These are phyloP conservation scores for Rhododendron ovatum DNA, from an alignment of 148 eudicot genomes.

Conservation along the genomic window DNA sequence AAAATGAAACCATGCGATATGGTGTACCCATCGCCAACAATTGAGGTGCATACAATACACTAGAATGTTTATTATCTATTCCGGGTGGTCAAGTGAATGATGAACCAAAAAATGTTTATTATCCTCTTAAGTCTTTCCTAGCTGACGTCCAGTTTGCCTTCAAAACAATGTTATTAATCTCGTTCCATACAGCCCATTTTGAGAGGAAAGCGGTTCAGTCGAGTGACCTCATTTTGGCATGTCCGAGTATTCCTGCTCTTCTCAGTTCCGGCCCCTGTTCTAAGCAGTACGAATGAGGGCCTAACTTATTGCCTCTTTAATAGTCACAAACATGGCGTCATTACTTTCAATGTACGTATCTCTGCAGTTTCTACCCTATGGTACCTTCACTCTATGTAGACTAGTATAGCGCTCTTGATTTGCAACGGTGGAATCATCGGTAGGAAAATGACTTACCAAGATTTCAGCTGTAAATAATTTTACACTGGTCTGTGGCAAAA, in stretches of 20 bases:
- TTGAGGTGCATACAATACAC: background rate
- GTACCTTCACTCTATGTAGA: background rate
- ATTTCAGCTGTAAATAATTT: too few species aligned
- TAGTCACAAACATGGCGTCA: background rate
- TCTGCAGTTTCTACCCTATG: background rate
- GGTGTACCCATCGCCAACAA: background rate
- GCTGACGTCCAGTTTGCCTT: background rate
- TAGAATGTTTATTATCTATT: background rate
- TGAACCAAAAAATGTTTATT: background rate
- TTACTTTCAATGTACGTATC: background rate
- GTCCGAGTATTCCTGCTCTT: too few species aligned
- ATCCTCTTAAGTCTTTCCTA: background rate
- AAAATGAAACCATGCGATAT: background rate
- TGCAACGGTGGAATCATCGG: too few species aligned
- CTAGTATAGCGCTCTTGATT: background rate
- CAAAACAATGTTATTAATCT: too few species aligned
- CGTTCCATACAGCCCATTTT: too few species aligned
- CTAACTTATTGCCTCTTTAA: too few species aligned
- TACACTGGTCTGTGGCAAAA: too few species aligned
- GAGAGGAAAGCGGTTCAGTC: too few species aligned
- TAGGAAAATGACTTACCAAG: too few species aligned
- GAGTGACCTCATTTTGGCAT: too few species aligned
- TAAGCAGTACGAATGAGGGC: too few species aligned
- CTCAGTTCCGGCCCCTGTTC: too few species aligned
- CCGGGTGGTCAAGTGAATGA: background rate